Evolutionary conservation across 1,284 basidiomycete genomes (phyloP).

Genomic region (Phaffia rhodozyma): DNA sequence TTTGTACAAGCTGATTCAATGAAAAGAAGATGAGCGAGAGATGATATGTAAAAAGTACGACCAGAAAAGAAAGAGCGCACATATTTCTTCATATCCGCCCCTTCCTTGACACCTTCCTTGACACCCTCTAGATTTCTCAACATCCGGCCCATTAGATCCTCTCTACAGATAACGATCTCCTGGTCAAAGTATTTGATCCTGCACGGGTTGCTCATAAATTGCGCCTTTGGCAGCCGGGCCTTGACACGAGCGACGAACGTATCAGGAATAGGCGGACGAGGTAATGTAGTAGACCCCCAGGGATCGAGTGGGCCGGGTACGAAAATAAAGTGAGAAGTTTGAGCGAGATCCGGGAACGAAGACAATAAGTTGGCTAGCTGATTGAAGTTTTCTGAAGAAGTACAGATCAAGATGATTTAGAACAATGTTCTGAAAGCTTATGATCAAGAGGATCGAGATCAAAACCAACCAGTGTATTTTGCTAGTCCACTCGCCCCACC

Average conservation of each 20-base stretch:
- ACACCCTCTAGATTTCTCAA: slow-evolving; percentile 69
- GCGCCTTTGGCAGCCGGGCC: slow-evolving; percentile 58
- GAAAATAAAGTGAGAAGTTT: slow-evolving; percentile 77
- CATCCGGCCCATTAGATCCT: slow-evolving; percentile 90
- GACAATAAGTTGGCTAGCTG: slow-evolving; percentile 66
- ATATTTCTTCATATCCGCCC: slow-evolving; percentile 66
- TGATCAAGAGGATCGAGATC: slow-evolving; percentile 12
- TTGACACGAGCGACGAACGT: slow-evolving; percentile 57
- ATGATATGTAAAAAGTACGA: not conserved
- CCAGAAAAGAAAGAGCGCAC: slow-evolving; percentile 40
- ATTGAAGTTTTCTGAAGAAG: slow-evolving; percentile 6
- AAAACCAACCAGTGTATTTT: slow-evolving; percentile 61
- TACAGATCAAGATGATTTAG: not conserved
- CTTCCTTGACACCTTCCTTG: slow-evolving; percentile 58
- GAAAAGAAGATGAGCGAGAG: not conserved
- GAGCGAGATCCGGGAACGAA: slow-evolving; percentile 62
- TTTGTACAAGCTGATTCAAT: slow-evolving; percentile 66
- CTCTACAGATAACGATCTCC: slow-evolving; percentile 87
- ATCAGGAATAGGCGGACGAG: slow-evolving; percentile 64
- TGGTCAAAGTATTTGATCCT: slow-evolving; percentile 91
- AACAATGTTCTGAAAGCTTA: not conserved
- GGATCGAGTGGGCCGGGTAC: slow-evolving; percentile 90
- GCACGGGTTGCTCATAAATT: slow-evolving; percentile 85
- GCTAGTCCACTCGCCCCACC: slow-evolving; percentile 66
- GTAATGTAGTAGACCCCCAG: slow-evolving; percentile 61